These are phyloP conservation scores for Gossypium gossypioides DNA, from an alignment of 441 rosid genomes.

Conservation along the genomic window DNA sequence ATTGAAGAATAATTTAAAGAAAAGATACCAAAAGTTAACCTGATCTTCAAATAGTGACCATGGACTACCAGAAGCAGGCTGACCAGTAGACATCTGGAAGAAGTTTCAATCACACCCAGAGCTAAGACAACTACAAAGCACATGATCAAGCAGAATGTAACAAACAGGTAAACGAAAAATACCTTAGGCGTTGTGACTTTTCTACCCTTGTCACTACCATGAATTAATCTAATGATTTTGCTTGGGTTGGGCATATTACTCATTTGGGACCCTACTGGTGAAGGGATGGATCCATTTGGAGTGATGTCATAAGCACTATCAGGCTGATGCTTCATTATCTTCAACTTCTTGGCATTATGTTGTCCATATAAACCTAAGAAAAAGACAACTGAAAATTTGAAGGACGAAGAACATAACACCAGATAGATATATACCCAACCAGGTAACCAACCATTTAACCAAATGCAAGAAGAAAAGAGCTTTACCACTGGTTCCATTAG, in stretches of 20 bases:
- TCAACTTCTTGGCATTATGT: conserved; percentile 65
- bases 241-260: conserved; percentile 88
- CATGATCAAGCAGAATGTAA: conserved; percentile 8
- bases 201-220: conserved; percentile 63
- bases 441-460: neutral
- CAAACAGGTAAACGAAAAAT: conserved; percentile 16
- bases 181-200: conserved; percentile 77
- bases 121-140: conserved; percentile 12
- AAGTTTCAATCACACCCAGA: conserved; percentile 16
- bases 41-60: conserved; percentile 98
- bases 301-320: conserved; percentile 58
- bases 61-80: conserved; percentile 71
- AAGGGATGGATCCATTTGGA: conserved; percentile 56
- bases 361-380: conserved; percentile 63
- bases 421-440: conserved; percentile 5
- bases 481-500: conserved; percentile 64
- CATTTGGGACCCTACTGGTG: conserved; percentile 88
- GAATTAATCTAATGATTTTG: conserved; percentile 59
- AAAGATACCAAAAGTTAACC: conserved; percentile 33
- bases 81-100: conserved; percentile 64
- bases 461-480: neutral
- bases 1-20: conserved; percentile 3
- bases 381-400: conserved; percentile 16
- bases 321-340: conserved; percentile 52
- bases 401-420: conserved; percentile 13